Percentiles rank a stretch among this genome's conserved stretches.
Evolutionary conservation across 2,329 filamentous ascomycete genomes (phyloP).

Genomic region (Dactylellina parvicollis): DNA sequence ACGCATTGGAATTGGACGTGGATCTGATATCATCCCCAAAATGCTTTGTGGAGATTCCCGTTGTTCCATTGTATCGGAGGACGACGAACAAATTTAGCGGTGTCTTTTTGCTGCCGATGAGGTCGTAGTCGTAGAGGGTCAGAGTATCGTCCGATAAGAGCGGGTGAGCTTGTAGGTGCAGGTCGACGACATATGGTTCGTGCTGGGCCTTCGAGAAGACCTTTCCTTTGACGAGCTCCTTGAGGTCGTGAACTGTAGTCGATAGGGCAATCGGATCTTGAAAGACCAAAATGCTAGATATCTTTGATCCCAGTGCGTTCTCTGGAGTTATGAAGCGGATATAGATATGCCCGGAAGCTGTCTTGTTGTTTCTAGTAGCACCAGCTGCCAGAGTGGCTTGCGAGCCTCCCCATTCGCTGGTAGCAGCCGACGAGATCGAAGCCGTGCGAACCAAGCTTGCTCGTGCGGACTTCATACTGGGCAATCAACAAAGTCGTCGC

Average conservation of each 20-base stretch:
- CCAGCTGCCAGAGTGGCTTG: slow-evolving; percentile 39
- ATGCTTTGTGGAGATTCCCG: slow-evolving; percentile 35
- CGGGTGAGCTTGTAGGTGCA: slow-evolving; percentile 36
- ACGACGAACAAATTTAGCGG: slow-evolving; percentile 44
- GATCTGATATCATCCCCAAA: slow-evolving; percentile 37
- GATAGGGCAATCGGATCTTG: slow-evolving; percentile 27
- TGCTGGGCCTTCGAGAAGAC: slow-evolving; percentile 19
- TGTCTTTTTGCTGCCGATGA: slow-evolving; percentile 35
- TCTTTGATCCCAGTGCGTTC: slow-evolving; percentile 31
- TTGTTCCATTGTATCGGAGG: slow-evolving; percentile 49
- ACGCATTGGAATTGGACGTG: slow-evolving; percentile 38
- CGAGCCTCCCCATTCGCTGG: slow-evolving; percentile 51
- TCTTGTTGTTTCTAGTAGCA: slow-evolving; percentile 30
- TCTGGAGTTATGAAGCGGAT: slow-evolving; percentile 52
- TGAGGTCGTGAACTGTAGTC: slow-evolving; percentile 29
- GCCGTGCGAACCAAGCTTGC: slow-evolving; percentile 25
- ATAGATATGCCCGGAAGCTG: slow-evolving; percentile 25
- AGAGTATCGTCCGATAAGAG: slow-evolving; percentile 26
- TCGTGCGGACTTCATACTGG: slow-evolving; percentile 32
- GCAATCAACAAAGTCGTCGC: not conserved
- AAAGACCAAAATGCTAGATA: slow-evolving; percentile 36
- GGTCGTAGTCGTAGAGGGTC: slow-evolving; percentile 44
- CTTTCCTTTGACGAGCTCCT: slow-evolving; percentile 43
- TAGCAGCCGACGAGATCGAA: slow-evolving; percentile 39
- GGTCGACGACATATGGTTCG: slow-evolving; percentile 35